Percentiles rank a stretch among this genome's conserved stretches.
These are phyloP conservation scores for Taiwanofungus camphoratus DNA, from an alignment of 1,284 basidiomycete species.

Conservation along the genomic window DNA sequence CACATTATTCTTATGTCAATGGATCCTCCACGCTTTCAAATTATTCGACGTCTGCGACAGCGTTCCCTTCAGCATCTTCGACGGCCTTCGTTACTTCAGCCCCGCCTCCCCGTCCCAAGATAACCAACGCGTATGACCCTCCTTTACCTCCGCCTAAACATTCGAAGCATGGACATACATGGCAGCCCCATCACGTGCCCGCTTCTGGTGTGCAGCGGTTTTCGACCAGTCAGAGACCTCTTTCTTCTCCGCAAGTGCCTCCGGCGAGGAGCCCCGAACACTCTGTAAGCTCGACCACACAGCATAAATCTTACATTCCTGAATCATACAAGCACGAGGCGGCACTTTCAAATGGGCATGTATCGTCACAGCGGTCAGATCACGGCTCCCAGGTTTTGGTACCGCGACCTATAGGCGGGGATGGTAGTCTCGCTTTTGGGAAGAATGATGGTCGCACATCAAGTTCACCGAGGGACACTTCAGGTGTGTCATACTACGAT, in stretches of 20 bases:
- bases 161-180: constrained; percentile 32
- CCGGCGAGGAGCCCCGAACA: neutral
- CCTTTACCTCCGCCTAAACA: constrained; percentile 58
- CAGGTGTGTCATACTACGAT: too few species aligned
- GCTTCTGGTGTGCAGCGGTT: constrained; percentile 21
- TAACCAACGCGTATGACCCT: constrained; percentile 74
- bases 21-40: constrained; percentile 7
- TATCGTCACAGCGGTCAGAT: too few species aligned
- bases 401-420: too few species aligned
- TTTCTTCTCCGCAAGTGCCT: neutral
- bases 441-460: too few species aligned
- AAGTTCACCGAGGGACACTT: too few species aligned
- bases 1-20: too few species aligned
- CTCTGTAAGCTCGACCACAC: too few species aligned
- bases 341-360: too few species aligned
- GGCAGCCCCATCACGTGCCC: constrained; percentile 19
- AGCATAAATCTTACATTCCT: neutral
- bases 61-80: constrained; percentile 25
- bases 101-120: constrained; percentile 50
- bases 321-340: neutral
- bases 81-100: constrained; percentile 32
- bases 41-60: constrained; percentile 9
- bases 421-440: too few species aligned
- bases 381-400: too few species aligned
- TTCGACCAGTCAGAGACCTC: neutral